Evolutionary conservation across 2,329 filamentous ascomycete genomes (phyloP).

Genomic region (Penicillium crustosum): DNA sequence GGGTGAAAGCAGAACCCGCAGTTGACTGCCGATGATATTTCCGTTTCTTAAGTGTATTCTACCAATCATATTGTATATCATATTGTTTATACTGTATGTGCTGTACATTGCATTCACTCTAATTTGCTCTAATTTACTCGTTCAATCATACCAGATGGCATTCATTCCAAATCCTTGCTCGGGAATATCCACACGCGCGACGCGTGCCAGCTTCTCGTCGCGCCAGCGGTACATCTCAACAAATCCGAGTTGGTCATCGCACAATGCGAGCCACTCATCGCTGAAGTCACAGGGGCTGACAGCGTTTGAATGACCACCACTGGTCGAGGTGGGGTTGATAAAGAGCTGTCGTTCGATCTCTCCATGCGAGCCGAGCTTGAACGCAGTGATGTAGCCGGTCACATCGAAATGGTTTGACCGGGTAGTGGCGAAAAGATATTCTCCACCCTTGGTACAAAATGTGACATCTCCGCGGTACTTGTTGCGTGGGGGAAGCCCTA

Average conservation of each 20-base stretch:
- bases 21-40: conserved; percentile 24
- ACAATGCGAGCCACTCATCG: conserved; percentile 87
- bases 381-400: conserved; percentile 80
- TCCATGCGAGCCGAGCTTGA: conserved; percentile 67
- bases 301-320: conserved; percentile 84
- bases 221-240: conserved; percentile 86
- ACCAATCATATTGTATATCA: neutral
- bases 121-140: conserved; percentile 2
- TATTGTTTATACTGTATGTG: neutral
- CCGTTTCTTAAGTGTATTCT: neutral
- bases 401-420: conserved; percentile 72
- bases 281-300: conserved; percentile 80
- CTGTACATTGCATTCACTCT: neutral
- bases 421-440: conserved; percentile 82
- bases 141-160: conserved; percentile 86
- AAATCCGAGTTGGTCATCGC: conserved; percentile 84
- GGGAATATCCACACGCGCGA: conserved; percentile 72
- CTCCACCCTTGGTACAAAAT: conserved; percentile 65
- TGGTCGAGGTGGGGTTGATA: conserved; percentile 80
- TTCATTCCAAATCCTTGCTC: conserved; percentile 96
- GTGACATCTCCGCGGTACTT: conserved; percentile 84
- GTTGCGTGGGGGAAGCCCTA: conserved; percentile 47
- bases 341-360: conserved; percentile 75
- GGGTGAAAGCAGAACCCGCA: conserved; percentile 28
- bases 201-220: conserved; percentile 74